Base-by-base conservation (phyloP, 2,329 filamentous ascomycete species). In the Xylariales sp. region DNA sequence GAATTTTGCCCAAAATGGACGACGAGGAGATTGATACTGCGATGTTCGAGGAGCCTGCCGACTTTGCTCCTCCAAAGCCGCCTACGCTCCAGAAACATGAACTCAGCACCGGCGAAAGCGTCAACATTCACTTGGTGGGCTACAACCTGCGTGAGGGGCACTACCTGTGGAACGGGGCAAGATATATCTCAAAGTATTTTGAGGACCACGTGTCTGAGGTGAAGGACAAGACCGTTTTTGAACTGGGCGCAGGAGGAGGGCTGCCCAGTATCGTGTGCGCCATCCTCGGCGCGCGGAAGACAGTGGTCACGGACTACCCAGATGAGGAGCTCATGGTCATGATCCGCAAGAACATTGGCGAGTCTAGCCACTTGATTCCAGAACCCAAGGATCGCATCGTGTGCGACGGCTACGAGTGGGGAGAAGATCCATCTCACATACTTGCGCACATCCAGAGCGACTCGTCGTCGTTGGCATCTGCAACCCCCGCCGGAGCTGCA, bases 121-220 rank as follows among this genome's bases (percentile, higher is more conserved):
- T 94, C 47, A 78, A 69, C 35, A 75, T 95, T 46, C 79, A 86
- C 52, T 78, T 96, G 11, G 87, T 95, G 30, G 90, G 90, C 43
- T 82, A 87, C 61, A 91, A 86, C 67, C 87, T 89, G 17, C 76
- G 94, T 12, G 95, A 94, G 78, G 90, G 88, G 13, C 88, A 96
- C 62, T 76, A 86, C 47, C 75, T 96, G 20, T 97, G 91, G 91
- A 94, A 96, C 61, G 90, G 88, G 43, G 83, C 84, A 43, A 83
- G 86, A 45, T 79, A 87, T 27, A 75, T 91, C 33, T 79, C 89
- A 13, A 71, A 80, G 49, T 89, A 89, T 62, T 79, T 96, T 41
- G 88, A 95, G 62, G 66, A 76, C 29, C 70, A 80, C 46, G 73
- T 80, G n/a, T 53, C 61, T 7, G 71, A 87, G 5, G 72, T 95